phyloP scores from a whole-genome alignment of 179 eudicot species.

The Sideroxylon spinosum region DNA sequence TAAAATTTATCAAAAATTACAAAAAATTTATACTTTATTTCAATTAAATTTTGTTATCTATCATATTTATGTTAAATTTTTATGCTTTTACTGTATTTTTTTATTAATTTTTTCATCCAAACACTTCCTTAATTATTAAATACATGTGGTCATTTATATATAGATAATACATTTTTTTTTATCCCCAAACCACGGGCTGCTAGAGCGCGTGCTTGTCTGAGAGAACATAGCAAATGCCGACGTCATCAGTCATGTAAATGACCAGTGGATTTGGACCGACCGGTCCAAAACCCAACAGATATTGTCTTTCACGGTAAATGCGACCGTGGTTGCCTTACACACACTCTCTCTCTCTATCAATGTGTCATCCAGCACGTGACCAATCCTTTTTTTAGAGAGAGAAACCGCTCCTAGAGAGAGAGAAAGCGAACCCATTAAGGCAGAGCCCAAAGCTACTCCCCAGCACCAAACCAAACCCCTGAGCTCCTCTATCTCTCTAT shows the following conservation, averaged over 20 bases:
- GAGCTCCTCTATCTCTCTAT: background rate
- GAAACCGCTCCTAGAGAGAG: conserved; percentile 10
- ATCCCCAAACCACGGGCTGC: no score
- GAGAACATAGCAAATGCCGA: background rate
- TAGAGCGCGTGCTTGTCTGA: no score
- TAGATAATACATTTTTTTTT: no score
- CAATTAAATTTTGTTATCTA: no score
- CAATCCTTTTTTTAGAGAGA: conserved; percentile 11
- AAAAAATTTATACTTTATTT: no score
- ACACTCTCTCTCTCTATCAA: background rate
- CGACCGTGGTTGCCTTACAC: background rate
- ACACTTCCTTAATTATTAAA: no score
- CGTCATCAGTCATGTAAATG: background rate
- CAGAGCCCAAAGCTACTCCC: conserved; percentile 12
- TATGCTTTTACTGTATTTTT: no score
- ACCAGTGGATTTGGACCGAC: conserved; percentile 13
- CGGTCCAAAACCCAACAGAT: conserved; percentile 19
- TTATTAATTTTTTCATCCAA: no score
- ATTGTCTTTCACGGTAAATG: conserved; percentile 15
- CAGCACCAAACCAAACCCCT: conserved; percentile 15
- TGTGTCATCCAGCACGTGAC: conserved; percentile 21
- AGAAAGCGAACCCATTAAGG: background rate
- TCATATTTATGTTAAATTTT: no score
- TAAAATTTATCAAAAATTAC: no score
- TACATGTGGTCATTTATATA: no score